These are phyloP conservation scores for Wickerhamiella sergipiensis DNA, from an alignment of 805 yeast genomes.

Conservation along the genomic window DNA sequence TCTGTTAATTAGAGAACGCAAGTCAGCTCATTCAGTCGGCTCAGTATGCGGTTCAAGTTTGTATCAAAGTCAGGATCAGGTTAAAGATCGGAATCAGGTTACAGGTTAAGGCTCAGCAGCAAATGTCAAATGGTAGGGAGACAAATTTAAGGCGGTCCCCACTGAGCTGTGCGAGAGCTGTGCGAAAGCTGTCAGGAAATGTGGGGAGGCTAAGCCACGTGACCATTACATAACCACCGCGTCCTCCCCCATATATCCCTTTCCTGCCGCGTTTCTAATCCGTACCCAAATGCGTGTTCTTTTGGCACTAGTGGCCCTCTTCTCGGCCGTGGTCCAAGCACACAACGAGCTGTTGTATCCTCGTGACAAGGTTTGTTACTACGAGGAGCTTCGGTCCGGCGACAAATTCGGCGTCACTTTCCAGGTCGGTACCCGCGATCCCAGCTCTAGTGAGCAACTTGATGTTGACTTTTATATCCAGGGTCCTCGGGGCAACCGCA, in stretches of 20 bases:
- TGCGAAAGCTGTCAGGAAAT: too few relatives aligned
- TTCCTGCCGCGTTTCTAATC: not conserved
- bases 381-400: constrained; percentile 63
- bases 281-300: constrained; percentile 1
- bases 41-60: too few relatives aligned
- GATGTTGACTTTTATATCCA: constrained; percentile 47
- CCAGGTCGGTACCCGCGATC: constrained; percentile 86
- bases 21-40: too few relatives aligned
- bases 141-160: too few relatives aligned
- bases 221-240: not conserved
- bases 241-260: not conserved
- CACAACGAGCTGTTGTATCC: constrained; percentile 78
- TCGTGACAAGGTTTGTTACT: constrained; percentile 77
- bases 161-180: too few relatives aligned
- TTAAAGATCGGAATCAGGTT: too few relatives aligned
- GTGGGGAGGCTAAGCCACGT: not conserved
- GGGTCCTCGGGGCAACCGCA: constrained; percentile 36
- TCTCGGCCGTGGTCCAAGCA: constrained; percentile 28
- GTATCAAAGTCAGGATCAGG: too few relatives aligned
- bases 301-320: constrained; percentile 8
- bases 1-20: too few relatives aligned
- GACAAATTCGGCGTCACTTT: constrained; percentile 80
- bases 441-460: constrained; percentile 24
- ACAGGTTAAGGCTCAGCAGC: too few relatives aligned
- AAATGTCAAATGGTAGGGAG: too few relatives aligned